Evolutionary conservation across 2,329 filamentous ascomycete genomes (phyloP), one percentile per base, ranked within the genome.

Genomic region (Tetracladium maxilliforme): DNA sequence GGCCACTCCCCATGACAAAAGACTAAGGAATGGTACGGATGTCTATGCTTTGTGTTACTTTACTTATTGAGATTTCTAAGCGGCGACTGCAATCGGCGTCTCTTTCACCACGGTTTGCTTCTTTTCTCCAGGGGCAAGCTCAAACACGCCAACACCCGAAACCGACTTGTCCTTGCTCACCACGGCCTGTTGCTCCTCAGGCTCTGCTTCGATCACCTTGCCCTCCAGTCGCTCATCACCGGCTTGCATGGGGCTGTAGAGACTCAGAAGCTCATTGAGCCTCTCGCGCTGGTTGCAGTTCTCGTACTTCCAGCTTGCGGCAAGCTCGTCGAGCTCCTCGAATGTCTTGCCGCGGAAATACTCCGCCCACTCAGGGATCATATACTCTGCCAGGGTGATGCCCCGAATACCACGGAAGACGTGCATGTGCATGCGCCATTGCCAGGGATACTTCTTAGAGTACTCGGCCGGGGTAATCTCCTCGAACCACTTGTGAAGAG

Each of bases 291-390:
- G 56, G 22, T 58, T 33, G 37, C 61, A 67, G 22, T 57, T 45
- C 16, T 64, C 58, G 37, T 62, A 64, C 25, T 48, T 51, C 39
- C 65, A 68, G 34, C 59, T 64, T 13, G 38, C 39, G 3, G 48
- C 47, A 30, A 61, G 43, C 33, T 56, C 52, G 30, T 64, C 58
- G 19, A 63, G 37, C 27, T 59, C 51, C 10, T 50, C 44, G 25
- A 52, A 44, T 13, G 44, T 44, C 44, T 53, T 52, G 19, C 39
- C 49, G 23, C 42, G 37, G 33, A 64, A 64, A 25, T 56, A 42
- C 34, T 50, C 48, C 9, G 56, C 56, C 45, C 58, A 60, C 36
- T 62, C 58, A 27, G 52, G 49, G 24, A 47, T 44, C 41, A 61
- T 47, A 26, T 53, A 55, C 21, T 49, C 48, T 4, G 54, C 48